Evolutionary conservation across 2,329 filamentous ascomycete genomes (phyloP).

Genomic region (Epichloe bromicola): DNA sequence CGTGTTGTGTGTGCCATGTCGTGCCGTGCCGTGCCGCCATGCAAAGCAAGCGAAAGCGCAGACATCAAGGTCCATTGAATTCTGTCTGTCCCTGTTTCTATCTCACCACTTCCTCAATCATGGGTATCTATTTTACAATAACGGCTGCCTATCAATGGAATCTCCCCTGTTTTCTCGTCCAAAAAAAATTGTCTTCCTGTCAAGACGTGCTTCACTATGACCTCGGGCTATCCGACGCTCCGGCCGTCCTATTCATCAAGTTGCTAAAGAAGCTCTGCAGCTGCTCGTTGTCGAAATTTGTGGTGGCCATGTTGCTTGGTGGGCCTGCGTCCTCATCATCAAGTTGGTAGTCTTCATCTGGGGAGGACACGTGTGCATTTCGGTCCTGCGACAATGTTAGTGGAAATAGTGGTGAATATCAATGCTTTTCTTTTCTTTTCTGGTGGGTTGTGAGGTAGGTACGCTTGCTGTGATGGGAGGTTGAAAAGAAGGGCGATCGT

Average conservation of each 20-base stretch:
- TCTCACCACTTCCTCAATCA: slow-evolving; percentile 8
- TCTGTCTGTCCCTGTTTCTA: no score
- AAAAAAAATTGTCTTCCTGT: not conserved
- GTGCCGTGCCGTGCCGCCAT: no score
- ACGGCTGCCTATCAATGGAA: not conserved
- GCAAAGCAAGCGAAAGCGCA: no score
- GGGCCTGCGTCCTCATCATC: slow-evolving; percentile 24
- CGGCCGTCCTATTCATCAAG: slow-evolving; percentile 41
- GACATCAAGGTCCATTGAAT: no score
- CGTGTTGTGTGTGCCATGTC: no score
- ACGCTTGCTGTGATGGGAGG: not conserved
- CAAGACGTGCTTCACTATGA: not conserved
- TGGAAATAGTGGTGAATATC: not conserved
- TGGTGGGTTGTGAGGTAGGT: not conserved
- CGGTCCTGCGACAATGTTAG: slow-evolving; percentile 34
- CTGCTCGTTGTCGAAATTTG: slow-evolving; percentile 38
- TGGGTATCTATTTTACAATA: slow-evolving; percentile 31
- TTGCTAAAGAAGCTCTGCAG: slow-evolving; percentile 47
- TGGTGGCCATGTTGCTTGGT: slow-evolving; percentile 28
- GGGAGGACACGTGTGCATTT: slow-evolving; percentile 36
- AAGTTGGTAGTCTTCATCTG: slow-evolving; percentile 21
- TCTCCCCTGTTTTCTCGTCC: not conserved
- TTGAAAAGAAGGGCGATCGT: not conserved
- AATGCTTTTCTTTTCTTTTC: not conserved
- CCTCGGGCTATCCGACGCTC: slow-evolving; percentile 12